A percentile compares a stretch with the other conserved stretches of the same genome.
These are phyloP conservation scores for Hortiboletus campestris DNA, from an alignment of 768 basidiomycete species.

Conservation along the genomic window DNA sequence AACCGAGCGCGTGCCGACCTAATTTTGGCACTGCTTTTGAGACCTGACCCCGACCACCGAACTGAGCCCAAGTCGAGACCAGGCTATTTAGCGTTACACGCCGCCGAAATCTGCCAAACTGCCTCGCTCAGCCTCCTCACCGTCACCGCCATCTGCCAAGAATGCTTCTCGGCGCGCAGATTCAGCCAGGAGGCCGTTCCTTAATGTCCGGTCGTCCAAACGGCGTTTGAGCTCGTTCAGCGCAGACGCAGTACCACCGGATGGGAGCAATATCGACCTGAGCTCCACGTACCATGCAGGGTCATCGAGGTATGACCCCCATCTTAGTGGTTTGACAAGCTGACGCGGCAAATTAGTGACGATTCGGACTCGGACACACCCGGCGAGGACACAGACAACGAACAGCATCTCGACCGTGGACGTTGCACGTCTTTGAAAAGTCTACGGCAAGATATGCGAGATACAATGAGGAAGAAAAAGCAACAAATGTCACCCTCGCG, in stretches of 20 bases:
- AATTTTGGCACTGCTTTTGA: constrained; percentile 7
- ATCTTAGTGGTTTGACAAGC: neutral
- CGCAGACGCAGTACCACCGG: constrained; percentile 18
- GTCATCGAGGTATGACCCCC: constrained; percentile 63
- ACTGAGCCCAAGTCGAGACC: neutral
- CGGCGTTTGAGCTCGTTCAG: constrained; percentile 27
- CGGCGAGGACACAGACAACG: constrained; percentile 59
- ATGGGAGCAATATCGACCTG: constrained; percentile 53
- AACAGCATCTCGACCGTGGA: constrained; percentile 42
- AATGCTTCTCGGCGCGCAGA: constrained; percentile 53
- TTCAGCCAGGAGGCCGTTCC: constrained; percentile 36
- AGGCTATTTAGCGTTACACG: neutral
- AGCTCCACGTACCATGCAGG: constrained; percentile 88
- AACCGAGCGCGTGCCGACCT: neutral
- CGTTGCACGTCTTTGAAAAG: constrained; percentile 36
- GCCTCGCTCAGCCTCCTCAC: constrained; percentile 78
- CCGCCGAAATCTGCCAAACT: constrained; percentile 46
- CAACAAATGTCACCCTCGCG: constrained; percentile 25
- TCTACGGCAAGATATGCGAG: constrained; percentile 26
- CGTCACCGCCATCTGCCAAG: constrained; percentile 64
- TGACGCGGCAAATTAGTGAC: constrained; percentile 39
- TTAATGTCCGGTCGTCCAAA: constrained; percentile 28
- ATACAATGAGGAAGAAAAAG: constrained; percentile 28
- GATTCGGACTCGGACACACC: constrained; percentile 51
- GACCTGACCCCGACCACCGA: neutral